Evolutionary conservation across 768 basidiomycete species (phyloP).

Genomic region (Boletus rubropictus): DNA sequence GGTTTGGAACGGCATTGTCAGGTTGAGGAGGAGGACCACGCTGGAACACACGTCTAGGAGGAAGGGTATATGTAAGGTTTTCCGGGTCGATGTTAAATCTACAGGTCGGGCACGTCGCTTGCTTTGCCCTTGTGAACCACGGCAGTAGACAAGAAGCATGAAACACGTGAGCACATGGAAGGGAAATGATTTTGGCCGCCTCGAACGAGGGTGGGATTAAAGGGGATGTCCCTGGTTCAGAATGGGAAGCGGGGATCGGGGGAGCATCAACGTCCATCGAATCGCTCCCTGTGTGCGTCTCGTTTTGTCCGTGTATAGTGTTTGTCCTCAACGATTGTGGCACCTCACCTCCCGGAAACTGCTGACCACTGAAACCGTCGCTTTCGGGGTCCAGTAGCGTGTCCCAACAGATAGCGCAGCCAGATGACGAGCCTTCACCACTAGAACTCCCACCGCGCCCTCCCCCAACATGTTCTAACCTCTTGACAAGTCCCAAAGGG

Average conservation of each 20-base stretch:
- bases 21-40: constrained; percentile 13
- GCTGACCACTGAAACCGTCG: constrained; percentile 27
- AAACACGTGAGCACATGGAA: constrained; percentile 80
- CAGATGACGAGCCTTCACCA: constrained; percentile 35
- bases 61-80: constrained; percentile 48
- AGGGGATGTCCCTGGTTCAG: constrained; percentile 9
- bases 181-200: constrained; percentile 49
- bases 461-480: constrained; percentile 49
- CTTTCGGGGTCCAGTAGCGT: constrained; percentile 45
- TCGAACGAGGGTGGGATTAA: constrained; percentile 7
- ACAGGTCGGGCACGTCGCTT: constrained; percentile 81
- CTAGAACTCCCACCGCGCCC: constrained; percentile 27
- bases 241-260: constrained; percentile 7
- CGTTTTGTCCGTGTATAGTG: constrained; percentile 1
- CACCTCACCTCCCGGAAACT: constrained; percentile 6
- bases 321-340: background rate
- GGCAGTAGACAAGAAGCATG: constrained; percentile 73
- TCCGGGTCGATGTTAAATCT: constrained; percentile 80
- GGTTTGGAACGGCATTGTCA: constrained; percentile 10
- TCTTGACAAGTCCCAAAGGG: constrained; percentile 56
- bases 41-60: constrained; percentile 15
- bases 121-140: constrained; percentile 74
- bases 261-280: constrained; percentile 21
- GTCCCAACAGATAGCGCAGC: constrained; percentile 78
- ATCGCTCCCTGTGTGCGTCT: constrained; percentile 2